phyloP scores from a whole-genome alignment of 345 rosid genomes.

The Erysimum cheiranthoides region DNA sequence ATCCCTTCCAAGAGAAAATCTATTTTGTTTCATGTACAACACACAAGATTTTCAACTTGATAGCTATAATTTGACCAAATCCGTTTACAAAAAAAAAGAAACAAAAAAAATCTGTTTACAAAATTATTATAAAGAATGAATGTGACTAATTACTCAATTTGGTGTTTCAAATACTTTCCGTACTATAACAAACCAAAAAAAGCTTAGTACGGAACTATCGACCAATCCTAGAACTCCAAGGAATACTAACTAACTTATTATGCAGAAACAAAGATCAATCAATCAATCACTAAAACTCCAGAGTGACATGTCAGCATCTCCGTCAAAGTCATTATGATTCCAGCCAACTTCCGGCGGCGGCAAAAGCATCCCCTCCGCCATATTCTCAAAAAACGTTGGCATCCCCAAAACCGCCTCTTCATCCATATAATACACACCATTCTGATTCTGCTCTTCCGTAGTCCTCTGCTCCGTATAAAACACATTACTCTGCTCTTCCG shows the following conservation, averaged over 20 bases:
- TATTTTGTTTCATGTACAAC: neutral
- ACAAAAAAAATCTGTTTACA: neutral
- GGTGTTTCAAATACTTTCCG: neutral
- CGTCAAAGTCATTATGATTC: slow-evolving; percentile 44
- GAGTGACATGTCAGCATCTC: slow-evolving; percentile 53
- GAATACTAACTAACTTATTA: neutral
- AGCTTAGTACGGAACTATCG: neutral
- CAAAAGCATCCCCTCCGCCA: slow-evolving; percentile 86
- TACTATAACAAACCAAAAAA: neutral
- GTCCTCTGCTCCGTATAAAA: slow-evolving; percentile 45
- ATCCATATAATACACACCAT: slow-evolving; percentile 54
- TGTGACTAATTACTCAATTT: neutral
- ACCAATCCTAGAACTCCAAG: slow-evolving; percentile 22
- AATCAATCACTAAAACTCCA: slow-evolving; percentile 59
- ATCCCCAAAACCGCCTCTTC: slow-evolving; percentile 70
- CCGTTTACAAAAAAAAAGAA: neutral
- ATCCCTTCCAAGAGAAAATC: no score
- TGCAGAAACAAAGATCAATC: neutral
- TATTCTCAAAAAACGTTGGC: slow-evolving; percentile 62
- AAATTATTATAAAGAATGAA: neutral
- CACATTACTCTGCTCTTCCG: slow-evolving; percentile 33
- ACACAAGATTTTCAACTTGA: neutral
- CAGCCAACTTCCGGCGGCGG: slow-evolving; percentile 62
- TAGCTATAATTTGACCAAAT: slow-evolving; percentile 1
- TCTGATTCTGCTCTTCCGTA: slow-evolving; percentile 32